Evolutionary conservation across 2,329 filamentous ascomycete species (phyloP).

Genomic region (Diplocarpon mali): DNA sequence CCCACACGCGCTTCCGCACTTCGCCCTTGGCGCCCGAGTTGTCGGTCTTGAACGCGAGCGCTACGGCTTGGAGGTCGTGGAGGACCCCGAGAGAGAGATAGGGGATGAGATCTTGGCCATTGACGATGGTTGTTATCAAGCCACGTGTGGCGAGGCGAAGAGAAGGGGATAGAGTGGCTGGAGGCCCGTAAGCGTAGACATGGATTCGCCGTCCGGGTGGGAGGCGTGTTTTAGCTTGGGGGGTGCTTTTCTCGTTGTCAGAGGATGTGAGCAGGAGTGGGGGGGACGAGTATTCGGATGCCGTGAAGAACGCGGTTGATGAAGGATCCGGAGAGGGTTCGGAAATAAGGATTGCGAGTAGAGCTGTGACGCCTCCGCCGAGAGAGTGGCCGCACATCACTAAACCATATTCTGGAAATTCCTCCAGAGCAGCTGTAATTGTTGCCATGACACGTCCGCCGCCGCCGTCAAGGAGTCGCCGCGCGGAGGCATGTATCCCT

Average conservation of each 20-base stretch:
- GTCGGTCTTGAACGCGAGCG: slow-evolving; percentile 63
- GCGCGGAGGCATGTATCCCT: slow-evolving; percentile 44
- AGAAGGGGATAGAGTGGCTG: slow-evolving; percentile 59
- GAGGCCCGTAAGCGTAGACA: slow-evolving; percentile 69
- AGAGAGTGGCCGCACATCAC: slow-evolving; percentile 44
- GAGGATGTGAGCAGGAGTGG: slow-evolving; percentile 60
- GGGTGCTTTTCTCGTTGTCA: slow-evolving; percentile 11
- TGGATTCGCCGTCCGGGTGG: slow-evolving; percentile 62
- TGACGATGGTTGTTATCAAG: slow-evolving; percentile 63
- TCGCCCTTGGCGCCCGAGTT: slow-evolving; percentile 55
- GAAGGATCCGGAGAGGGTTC: slow-evolving; percentile 31
- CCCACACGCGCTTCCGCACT: slow-evolving; percentile 55
- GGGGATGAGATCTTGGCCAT: slow-evolving; percentile 64
- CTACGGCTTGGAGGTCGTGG: slow-evolving; percentile 63
- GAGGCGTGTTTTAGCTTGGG: slow-evolving; percentile 35
- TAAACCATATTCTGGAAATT: slow-evolving; percentile 44
- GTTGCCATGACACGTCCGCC: slow-evolving; percentile 41
- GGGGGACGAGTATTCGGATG: slow-evolving; percentile 56
- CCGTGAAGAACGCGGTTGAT: slow-evolving; percentile 42
- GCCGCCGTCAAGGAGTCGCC: slow-evolving; percentile 37
- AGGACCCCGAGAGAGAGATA: slow-evolving; percentile 62
- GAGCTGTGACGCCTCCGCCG: slow-evolving; percentile 42
- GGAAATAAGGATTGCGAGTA: slow-evolving; percentile 43
- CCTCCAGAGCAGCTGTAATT: slow-evolving; percentile 39
- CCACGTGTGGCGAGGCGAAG: slow-evolving; percentile 60